Conservation (phyloP, 2,329 filamentous ascomycete genomes). For the Hyphodiscus sp. region DNA sequence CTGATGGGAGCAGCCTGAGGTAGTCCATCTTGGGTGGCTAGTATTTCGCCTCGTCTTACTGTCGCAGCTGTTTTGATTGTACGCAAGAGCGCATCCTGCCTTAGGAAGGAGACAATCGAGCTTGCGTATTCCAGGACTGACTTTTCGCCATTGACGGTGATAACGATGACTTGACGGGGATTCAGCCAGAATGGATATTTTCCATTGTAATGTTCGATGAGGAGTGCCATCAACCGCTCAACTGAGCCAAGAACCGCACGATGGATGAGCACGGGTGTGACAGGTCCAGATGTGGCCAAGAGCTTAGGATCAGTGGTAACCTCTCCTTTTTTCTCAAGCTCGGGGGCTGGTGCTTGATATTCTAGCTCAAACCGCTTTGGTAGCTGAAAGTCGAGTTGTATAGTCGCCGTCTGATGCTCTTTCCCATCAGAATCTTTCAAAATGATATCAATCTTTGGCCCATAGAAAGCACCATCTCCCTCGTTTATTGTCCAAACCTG, state of each 20-base stretch:
- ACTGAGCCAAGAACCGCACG: conserved; percentile 79
- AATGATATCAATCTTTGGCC: conserved; percentile 86
- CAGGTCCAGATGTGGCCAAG: conserved; percentile 48
- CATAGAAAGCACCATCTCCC: conserved; percentile 85
- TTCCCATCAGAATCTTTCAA: conserved; percentile 74
- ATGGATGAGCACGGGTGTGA: conserved; percentile 74
- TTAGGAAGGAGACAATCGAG: conserved; percentile 9
- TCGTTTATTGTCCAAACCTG: conserved; percentile 68
- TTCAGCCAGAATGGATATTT: conserved; percentile 87
- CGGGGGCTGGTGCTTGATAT: conserved; percentile 64
- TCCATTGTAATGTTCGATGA: conserved; percentile 78
- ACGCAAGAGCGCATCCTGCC: neutral
- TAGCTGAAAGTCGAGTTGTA: conserved; percentile 86
- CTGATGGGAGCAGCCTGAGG: conserved; percentile 19
- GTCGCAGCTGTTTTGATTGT: neutral
- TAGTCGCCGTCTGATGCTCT: conserved; percentile 81
- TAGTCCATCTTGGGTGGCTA: neutral
- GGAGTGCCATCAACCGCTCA: conserved; percentile 75
- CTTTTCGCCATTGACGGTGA: conserved; percentile 60
- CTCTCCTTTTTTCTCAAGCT: conserved; percentile 48
- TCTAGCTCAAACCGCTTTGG: conserved; percentile 73
- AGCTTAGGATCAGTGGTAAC: conserved; percentile 42
- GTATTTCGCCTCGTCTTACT: neutral
- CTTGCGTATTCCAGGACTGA: conserved; percentile 24
- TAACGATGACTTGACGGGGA: conserved; percentile 67